These are phyloP conservation scores for Colletotrichum truncatum DNA, from an alignment of 2,329 filamentous ascomycete species.

Conservation along the genomic window DNA sequence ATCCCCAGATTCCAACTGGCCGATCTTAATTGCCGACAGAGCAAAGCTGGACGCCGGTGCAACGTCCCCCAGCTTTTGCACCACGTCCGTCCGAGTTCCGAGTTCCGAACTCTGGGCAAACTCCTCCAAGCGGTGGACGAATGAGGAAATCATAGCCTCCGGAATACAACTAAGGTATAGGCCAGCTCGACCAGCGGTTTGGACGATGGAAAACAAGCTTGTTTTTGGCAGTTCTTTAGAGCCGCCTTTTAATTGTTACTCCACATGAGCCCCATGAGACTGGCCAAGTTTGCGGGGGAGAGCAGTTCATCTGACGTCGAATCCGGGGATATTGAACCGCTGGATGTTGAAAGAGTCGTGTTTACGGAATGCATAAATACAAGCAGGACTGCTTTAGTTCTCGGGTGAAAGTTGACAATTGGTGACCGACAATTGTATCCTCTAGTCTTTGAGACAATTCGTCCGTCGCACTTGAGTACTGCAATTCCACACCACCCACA, in stretches of 20 bases:
- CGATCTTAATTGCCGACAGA: background rate
- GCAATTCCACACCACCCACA: background rate
- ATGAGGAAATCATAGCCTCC: slow-evolving; percentile 9
- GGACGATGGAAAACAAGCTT: background rate
- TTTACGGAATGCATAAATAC: background rate
- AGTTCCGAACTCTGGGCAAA: background rate
- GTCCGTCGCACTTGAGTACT: no score
- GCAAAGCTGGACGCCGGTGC: background rate
- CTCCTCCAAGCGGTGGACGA: background rate
- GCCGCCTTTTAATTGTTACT: background rate
- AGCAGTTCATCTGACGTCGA: background rate
- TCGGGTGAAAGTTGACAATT: no score
- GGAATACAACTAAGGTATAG: background rate
- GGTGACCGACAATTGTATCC: no score
- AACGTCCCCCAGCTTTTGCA: slow-evolving; percentile 8
- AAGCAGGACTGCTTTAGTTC: no score
- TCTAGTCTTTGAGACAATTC: no score
- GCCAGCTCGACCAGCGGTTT: background rate
- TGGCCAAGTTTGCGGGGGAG: background rate
- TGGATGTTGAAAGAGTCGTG: background rate
- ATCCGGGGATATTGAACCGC: background rate
- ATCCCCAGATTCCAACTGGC: slow-evolving; percentile 7
- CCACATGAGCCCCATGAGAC: background rate
- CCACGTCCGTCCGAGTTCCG: background rate
- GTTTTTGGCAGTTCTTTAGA: background rate